Percentiles rank a stretch among this genome's conserved stretches.
Conservation (phyloP, 1,139 yeast genomes). For the Kodamaea ohmeri region DNA sequence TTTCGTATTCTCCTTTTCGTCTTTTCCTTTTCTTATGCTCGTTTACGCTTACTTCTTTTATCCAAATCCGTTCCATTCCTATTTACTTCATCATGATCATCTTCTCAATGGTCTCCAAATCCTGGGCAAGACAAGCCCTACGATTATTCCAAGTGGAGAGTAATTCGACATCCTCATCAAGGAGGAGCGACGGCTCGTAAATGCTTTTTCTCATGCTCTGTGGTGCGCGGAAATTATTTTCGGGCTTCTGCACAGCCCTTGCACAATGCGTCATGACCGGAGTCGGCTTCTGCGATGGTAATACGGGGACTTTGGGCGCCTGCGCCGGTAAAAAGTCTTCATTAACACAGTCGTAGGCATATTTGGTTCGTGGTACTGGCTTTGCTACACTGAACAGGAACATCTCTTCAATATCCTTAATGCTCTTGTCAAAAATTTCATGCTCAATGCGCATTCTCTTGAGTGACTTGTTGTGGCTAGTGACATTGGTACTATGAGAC, state of each 20-base stretch:
- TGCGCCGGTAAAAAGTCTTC: slow-evolving; percentile 18
- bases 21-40: not conserved
- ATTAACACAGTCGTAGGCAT: slow-evolving; percentile 29
- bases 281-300: slow-evolving; percentile 11
- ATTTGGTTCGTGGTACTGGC: slow-evolving; percentile 7
- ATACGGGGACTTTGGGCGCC: slow-evolving; percentile 12
- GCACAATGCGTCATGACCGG: not conserved
- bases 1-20: not conserved
- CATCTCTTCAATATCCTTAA: slow-evolving; percentile 30
- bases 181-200: not conserved
- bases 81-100: slow-evolving; percentile 1
- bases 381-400: slow-evolving; percentile 18
- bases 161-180: slow-evolving; percentile 14
- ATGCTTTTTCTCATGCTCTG: not conserved
- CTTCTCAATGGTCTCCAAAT: slow-evolving; percentile 3
- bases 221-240: not conserved
- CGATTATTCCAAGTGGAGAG: slow-evolving; percentile 1
- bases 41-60: not conserved
- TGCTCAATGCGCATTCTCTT: slow-evolving; percentile 26
- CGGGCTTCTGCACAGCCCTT: not conserved
- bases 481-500: slow-evolving; percentile 3
- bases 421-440: slow-evolving; percentile 30
- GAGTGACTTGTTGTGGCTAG: slow-evolving; percentile 17
- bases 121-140: not conserved
- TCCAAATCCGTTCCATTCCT: no score